Conservation (phyloP, 352 stramenopile species). For the Pythium rishiriense region DNA sequence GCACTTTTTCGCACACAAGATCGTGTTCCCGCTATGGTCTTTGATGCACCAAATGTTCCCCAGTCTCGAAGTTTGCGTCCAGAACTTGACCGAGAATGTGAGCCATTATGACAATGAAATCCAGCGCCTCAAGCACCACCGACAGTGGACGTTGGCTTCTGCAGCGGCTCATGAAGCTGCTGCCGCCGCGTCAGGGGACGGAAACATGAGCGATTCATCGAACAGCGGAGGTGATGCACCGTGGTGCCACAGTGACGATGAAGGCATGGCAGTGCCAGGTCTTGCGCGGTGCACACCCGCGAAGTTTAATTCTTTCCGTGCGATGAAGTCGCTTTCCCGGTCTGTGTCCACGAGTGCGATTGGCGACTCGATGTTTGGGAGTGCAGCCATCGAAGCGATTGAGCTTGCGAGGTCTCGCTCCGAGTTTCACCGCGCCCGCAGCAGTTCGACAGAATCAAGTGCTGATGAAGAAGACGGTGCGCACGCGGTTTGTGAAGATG, state of each 20-base stretch:
- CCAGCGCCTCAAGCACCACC: conserved; percentile 53
- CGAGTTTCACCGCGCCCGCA: conserved; percentile 18
- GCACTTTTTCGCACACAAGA: conserved; percentile 86
- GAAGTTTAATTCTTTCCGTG: conserved; percentile 86
- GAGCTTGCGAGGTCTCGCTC: conserved; percentile 18
- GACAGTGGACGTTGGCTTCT: conserved; percentile 8
- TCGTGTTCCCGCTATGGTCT: conserved; percentile 76
- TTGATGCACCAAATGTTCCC: conserved; percentile 80
- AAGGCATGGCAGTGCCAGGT: conserved; percentile 76
- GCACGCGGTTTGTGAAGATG: conserved; percentile 13
- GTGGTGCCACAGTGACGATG: conserved; percentile 40
- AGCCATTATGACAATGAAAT: conserved; percentile 81
- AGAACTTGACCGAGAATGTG: conserved; percentile 75
- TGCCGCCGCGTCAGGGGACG: conserved; percentile 5
- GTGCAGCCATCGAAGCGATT: conserved; percentile 20
- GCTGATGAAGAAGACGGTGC: conserved; percentile 13
- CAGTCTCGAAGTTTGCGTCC: conserved; percentile 59
- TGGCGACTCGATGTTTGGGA: conserved; percentile 16
- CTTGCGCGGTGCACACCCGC: conserved; percentile 70
- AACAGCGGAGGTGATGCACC: conserved; percentile 6
- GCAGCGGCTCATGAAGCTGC: conserved; percentile 15
- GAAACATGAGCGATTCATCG: conserved; percentile 14
- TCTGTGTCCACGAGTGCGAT: conserved; percentile 17
- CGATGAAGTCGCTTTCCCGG: conserved; percentile 23
- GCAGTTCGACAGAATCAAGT: conserved; percentile 22